These are phyloP conservation scores for Macrotyloma uniflorum DNA, from an alignment of 306 rosid species.

Conservation along the genomic window DNA sequence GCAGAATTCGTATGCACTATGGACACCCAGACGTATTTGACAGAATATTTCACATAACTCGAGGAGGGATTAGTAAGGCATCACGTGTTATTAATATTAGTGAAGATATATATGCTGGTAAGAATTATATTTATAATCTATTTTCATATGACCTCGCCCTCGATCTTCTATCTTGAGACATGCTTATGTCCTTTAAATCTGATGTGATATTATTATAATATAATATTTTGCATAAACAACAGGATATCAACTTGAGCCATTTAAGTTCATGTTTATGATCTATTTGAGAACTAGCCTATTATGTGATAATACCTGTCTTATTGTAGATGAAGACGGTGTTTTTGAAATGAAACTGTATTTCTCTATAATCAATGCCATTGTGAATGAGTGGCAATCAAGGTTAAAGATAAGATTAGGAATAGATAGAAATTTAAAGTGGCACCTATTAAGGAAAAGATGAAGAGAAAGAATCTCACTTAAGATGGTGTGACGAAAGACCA, in stretches of 20 bases:
- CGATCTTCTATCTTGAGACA: background rate
- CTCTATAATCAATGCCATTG: background rate
- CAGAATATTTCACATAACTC: constrained; percentile 87
- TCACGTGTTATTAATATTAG: constrained; percentile 96
- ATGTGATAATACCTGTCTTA: background rate
- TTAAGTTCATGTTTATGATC: background rate
- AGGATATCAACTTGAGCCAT: background rate
- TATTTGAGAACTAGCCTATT: background rate
- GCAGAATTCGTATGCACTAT: constrained; percentile 99
- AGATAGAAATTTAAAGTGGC: background rate
- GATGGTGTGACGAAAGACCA: background rate
- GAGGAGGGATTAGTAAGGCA: constrained; percentile 97
- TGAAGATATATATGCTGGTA: constrained; percentile 96
- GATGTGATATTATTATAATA: background rate
- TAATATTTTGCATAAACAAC: background rate
- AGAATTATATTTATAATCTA: background rate
- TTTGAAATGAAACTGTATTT: background rate
- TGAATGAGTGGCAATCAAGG: background rate
- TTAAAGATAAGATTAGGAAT: background rate
- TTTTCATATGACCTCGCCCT: background rate
- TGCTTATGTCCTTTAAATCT: background rate
- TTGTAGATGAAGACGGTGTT: background rate
- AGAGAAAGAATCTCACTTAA: background rate
- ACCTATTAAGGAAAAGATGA: background rate
- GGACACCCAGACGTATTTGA: constrained; percentile 99